Percentiles rank a stretch among this genome's conserved stretches.
These are phyloP conservation scores for Microdochium paspali DNA, from an alignment of 2,329 filamentous ascomycete species.

Conservation along the genomic window DNA sequence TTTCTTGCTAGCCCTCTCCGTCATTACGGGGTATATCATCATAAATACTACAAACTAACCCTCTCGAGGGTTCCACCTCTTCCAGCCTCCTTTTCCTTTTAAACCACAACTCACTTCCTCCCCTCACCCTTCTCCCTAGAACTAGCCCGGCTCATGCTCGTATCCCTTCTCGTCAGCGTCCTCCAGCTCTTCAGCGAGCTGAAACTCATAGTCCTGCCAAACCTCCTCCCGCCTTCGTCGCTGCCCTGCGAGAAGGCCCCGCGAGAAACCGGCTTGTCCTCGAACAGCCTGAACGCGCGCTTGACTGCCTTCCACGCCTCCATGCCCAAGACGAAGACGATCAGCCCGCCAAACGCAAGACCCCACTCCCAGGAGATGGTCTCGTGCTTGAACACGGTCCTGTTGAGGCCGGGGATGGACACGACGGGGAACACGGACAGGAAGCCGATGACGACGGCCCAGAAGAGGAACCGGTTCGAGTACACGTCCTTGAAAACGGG, in stretches of 20 bases:
- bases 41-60: too few species aligned
- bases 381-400: conserved; percentile 62
- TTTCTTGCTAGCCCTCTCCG: too few species aligned
- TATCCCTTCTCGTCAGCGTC: conserved; percentile 22
- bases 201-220: conserved; percentile 39
- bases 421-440: conserved; percentile 57
- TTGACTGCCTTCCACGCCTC: conserved; percentile 67
- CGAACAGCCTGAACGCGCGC: conserved; percentile 41
- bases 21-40: too few species aligned
- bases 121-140: conserved; percentile 9
- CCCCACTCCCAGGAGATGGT: conserved; percentile 70
- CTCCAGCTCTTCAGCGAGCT: conserved; percentile 35
- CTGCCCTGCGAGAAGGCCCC: conserved; percentile 44
- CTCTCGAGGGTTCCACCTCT: too few species aligned
- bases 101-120: background rate
- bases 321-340: conserved; percentile 57
- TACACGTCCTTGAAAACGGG: conserved; percentile 55
- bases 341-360: conserved; percentile 52
- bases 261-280: conserved; percentile 39
- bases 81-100: background rate
- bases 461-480: conserved; percentile 62
- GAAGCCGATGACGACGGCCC: conserved; percentile 50
- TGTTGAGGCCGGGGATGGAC: conserved; percentile 66
- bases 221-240: conserved; percentile 30
- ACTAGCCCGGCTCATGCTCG: conserved; percentile 10